Evolutionary conservation across 1,284 basidiomycete genomes (phyloP).

Genomic region (Cryptococcus maquisensis): DNA sequence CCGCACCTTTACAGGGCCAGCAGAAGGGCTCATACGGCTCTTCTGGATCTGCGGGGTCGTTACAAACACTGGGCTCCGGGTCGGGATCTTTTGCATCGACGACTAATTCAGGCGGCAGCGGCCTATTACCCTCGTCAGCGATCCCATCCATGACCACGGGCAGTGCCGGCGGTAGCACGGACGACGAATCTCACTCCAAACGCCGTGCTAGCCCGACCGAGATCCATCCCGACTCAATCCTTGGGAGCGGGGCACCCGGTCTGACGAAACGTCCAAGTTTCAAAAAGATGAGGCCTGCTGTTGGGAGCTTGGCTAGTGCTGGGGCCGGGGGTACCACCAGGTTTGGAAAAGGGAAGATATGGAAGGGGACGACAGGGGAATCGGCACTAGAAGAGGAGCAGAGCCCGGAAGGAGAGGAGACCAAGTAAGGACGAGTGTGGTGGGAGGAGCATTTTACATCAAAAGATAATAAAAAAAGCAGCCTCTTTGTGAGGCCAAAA

Average conservation of each 20-base stretch:
- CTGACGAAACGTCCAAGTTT: slow-evolving; percentile 45
- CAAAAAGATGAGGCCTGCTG: slow-evolving; percentile 37
- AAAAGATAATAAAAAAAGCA: too few relatives aligned
- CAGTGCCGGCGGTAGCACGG: slow-evolving; percentile 13
- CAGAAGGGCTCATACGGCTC: too few relatives aligned
- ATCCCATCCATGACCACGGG: neutral
- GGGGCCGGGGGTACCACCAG: neutral
- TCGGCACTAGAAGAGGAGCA: too few relatives aligned
- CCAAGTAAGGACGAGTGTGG: slow-evolving; percentile 68
- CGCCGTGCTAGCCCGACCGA: slow-evolving; percentile 43
- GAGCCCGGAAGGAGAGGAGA: slow-evolving; percentile 56
- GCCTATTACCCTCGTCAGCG: too few relatives aligned
- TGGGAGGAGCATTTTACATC: too few relatives aligned
- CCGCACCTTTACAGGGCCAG: too few relatives aligned
- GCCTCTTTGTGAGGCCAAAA: too few relatives aligned
- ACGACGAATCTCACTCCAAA: slow-evolving; percentile 40
- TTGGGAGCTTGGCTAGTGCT: slow-evolving; percentile 3
- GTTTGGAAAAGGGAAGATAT: too few relatives aligned
- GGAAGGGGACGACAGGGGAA: too few relatives aligned
- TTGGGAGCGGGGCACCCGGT: slow-evolving; percentile 8
- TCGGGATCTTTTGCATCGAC: neutral
- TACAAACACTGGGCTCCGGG: neutral
- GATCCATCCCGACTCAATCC: slow-evolving; percentile 23
- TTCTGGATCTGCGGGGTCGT: neutral
- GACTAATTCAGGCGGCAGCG: too few relatives aligned